phyloP scores from a whole-genome alignment of 2,329 filamentous ascomycete species.

The Mariannaea sp. region DNA sequence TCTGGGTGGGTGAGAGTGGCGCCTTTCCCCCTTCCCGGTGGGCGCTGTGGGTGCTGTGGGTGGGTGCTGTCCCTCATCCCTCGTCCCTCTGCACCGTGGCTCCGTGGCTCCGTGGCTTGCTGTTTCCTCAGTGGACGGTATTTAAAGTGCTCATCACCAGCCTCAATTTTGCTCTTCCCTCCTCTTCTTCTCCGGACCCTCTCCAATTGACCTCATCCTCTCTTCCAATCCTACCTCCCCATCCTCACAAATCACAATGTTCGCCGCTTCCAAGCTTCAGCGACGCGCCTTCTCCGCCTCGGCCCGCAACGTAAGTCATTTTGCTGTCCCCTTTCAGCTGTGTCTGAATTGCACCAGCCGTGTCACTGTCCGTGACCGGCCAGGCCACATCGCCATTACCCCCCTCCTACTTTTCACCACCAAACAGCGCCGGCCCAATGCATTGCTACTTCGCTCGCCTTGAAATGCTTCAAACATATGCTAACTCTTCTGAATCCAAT shows the following conservation, averaged over 20 bases:
- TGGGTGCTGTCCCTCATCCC: too few relatives aligned
- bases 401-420: background rate
- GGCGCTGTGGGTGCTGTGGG: too few relatives aligned
- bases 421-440: slow-evolving; percentile 1
- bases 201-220: slow-evolving; percentile 16
- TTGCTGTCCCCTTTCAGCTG: slow-evolving; percentile 11
- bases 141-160: slow-evolving; percentile 29
- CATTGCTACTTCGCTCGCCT: background rate
- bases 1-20: slow-evolving; percentile 6
- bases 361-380: slow-evolving; percentile 6
- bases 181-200: slow-evolving; percentile 28
- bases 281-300: slow-evolving; percentile 82
- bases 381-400: background rate
- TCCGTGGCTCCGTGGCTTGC: slow-evolving; percentile 15
- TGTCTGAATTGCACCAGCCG: background rate
- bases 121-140: slow-evolving; percentile 19
- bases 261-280: slow-evolving; percentile 72
- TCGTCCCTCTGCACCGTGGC: too few relatives aligned
- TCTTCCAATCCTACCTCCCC: slow-evolving; percentile 24
- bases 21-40: slow-evolving; percentile 27
- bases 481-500: slow-evolving; percentile 15
- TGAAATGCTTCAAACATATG: slow-evolving; percentile 18
- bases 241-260: slow-evolving; percentile 60
- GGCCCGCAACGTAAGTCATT: slow-evolving; percentile 69
- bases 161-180: slow-evolving; percentile 22